A percentile compares a stretch with the other conserved stretches of the same genome.
Conservation (phyloP, 768 basidiomycete genomes). For the Phallus indusiatus region DNA sequence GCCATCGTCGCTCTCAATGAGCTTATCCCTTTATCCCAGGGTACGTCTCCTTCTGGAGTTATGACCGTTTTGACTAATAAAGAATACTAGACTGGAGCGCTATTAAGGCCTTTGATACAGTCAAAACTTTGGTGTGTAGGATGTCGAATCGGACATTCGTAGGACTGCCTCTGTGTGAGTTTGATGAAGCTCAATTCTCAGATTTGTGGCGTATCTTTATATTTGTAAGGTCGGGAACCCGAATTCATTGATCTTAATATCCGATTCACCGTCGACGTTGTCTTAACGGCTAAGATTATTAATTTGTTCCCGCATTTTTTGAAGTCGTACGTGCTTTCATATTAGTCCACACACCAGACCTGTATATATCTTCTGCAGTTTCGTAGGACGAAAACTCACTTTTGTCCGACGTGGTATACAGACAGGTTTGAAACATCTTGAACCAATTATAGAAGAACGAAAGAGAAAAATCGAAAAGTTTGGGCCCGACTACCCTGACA, state of each 20-base stretch:
- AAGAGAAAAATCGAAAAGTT: not conserved
- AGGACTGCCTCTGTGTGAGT: constrained; percentile 38
- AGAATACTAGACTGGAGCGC: constrained; percentile 23
- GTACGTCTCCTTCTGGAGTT: constrained; percentile 5
- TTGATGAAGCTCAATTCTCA: constrained; percentile 8
- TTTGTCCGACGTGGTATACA: constrained; percentile 4
- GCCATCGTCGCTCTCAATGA: constrained; percentile 31
- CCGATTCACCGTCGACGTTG: constrained; percentile 3
- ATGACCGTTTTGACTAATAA: not conserved
- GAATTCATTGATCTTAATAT: constrained; percentile 4
- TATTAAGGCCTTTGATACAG: constrained; percentile 18
- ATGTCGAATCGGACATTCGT: constrained; percentile 38
- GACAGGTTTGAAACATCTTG: not conserved
- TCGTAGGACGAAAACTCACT: constrained; percentile 3
- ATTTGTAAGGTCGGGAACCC: constrained; percentile 3
- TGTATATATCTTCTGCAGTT: not conserved
- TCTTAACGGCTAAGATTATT: not conserved
- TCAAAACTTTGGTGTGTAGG: constrained; percentile 30
- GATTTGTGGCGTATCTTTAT: not conserved
- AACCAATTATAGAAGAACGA: not conserved
- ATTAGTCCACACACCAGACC: not conserved
- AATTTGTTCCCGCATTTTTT: constrained; percentile 9
- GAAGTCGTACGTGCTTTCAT: constrained; percentile 9
- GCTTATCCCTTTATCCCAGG: constrained; percentile 21
- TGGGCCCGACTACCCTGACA: not conserved